These are phyloP conservation scores for Cercophora newfieldiana DNA, from an alignment of 495 filamentous ascomycete genomes.

Conservation along the genomic window DNA sequence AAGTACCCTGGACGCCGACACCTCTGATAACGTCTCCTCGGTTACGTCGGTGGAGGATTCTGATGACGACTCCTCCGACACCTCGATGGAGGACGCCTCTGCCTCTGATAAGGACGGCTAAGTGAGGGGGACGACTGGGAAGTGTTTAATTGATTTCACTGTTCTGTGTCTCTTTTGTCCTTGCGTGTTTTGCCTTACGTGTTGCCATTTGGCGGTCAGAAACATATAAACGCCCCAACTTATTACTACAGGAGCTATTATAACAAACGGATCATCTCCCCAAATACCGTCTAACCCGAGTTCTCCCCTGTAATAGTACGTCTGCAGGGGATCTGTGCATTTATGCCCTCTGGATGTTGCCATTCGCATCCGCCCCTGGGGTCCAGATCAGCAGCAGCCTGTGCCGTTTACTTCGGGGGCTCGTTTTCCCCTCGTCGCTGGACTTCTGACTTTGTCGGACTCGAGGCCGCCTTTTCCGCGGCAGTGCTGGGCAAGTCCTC, in stretches of 20 bases:
- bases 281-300: neutral
- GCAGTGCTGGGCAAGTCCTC: too few relatives aligned
- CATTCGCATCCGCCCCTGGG: neutral
- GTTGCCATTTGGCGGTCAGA: conserved; percentile 3
- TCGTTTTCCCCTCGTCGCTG: conserved; percentile 6
- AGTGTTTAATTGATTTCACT: conserved; percentile 7
- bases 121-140: conserved; percentile 2
- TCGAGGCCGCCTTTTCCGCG: neutral
- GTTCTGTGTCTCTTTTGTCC: conserved; percentile 5
- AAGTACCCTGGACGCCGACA: too few relatives aligned
- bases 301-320: conserved; percentile 4
- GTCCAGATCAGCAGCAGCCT: conserved; percentile 3
- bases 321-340: conserved; percentile 3
- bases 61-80: too few relatives aligned
- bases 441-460: neutral
- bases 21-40: too few relatives aligned
- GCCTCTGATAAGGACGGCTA: neutral
- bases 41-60: too few relatives aligned
- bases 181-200: conserved; percentile 3
- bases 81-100: too few relatives aligned
- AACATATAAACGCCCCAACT: conserved; percentile 5
- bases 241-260: conserved; percentile 7
- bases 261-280: conserved; percentile 6
- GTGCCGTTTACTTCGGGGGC: conserved; percentile 4
- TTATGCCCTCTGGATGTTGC: conserved; percentile 2